Conservation (phyloP, 805 yeast species). For the Nakazawaea molendinolei region DNA sequence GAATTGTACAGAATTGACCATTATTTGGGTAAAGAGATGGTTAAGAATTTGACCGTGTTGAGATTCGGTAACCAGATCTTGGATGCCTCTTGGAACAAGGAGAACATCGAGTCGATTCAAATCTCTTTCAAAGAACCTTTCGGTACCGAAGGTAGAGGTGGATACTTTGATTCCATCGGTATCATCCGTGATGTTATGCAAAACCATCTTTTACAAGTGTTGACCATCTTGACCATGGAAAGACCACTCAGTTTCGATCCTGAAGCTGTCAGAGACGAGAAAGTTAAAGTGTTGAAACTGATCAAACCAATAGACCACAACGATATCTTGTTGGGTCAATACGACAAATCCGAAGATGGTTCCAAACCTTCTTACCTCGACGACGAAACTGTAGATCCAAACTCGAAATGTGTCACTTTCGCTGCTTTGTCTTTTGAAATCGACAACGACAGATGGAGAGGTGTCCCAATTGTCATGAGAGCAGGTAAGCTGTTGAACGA, state of each 20-base stretch:
- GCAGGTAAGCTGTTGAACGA: slow-evolving; percentile 98
- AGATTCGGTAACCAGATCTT: slow-evolving; percentile 89
- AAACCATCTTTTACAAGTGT: slow-evolving; percentile 89
- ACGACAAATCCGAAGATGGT: slow-evolving; percentile 79
- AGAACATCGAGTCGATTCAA: slow-evolving; percentile 74
- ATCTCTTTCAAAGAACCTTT: slow-evolving; percentile 95
- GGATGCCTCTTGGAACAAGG: slow-evolving; percentile 83
- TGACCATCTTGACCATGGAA: slow-evolving; percentile 91
- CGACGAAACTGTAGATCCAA: slow-evolving; percentile 79
- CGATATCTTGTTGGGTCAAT: slow-evolving; percentile 83
- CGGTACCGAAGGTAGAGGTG: slow-evolving; percentile 99
- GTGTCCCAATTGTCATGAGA: slow-evolving; percentile 91
- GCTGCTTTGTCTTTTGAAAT: slow-evolving; percentile 80
- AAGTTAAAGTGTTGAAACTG: slow-evolving; percentile 85
- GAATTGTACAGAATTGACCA: slow-evolving; percentile 96
- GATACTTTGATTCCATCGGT: slow-evolving; percentile 92
- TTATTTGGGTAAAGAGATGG: slow-evolving; percentile 97
- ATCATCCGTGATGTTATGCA: slow-evolving; percentile 98
- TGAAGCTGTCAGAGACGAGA: slow-evolving; percentile 92
- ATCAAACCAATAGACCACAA: slow-evolving; percentile 58
- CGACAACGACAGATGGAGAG: slow-evolving; percentile 95
- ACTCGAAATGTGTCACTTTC: slow-evolving; percentile 84
- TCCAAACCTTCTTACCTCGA: slow-evolving; percentile 85
- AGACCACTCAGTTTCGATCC: slow-evolving; percentile 89
- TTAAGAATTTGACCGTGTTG: slow-evolving; percentile 81